phyloP scores from a whole-genome alignment of 2,329 filamentous ascomycete genomes.

The Botrytis elliptica region DNA sequence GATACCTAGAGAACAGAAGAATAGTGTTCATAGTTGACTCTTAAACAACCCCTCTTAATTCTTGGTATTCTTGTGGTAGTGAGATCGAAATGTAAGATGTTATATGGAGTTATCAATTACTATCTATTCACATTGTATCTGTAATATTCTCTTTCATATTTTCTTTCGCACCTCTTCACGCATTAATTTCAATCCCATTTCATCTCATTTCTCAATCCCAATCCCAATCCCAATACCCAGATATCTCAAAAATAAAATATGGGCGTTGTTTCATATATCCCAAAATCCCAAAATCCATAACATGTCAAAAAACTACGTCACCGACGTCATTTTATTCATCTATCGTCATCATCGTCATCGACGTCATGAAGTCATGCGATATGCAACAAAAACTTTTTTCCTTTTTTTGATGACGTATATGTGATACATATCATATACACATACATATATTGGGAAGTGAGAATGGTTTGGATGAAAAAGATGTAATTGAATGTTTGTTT shows the following conservation, averaged over 20 bases:
- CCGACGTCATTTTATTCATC: neutral
- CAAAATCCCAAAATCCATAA: neutral
- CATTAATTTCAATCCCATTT: neutral
- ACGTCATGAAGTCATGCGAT: neutral
- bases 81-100: neutral
- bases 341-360: neutral
- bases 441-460: too few relatives aligned
- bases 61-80: neutral
- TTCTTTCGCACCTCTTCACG: neutral
- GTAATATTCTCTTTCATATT: neutral
- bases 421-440: neutral
- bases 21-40: neutral
- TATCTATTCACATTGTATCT: neutral
- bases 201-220: neutral
- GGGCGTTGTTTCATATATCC: neutral
- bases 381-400: neutral
- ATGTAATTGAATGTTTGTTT: neutral
- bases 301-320: neutral
- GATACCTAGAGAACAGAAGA: neutral
- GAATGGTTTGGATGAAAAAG: too few relatives aligned
- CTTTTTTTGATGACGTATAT: neutral
- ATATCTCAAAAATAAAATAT: neutral
- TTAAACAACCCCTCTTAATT: rapidly evolving
- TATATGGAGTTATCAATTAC: neutral
- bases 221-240: neutral